Evolutionary conservation across 1,284 basidiomycete genomes (phyloP).

Genomic region (Mycena citricolor): DNA sequence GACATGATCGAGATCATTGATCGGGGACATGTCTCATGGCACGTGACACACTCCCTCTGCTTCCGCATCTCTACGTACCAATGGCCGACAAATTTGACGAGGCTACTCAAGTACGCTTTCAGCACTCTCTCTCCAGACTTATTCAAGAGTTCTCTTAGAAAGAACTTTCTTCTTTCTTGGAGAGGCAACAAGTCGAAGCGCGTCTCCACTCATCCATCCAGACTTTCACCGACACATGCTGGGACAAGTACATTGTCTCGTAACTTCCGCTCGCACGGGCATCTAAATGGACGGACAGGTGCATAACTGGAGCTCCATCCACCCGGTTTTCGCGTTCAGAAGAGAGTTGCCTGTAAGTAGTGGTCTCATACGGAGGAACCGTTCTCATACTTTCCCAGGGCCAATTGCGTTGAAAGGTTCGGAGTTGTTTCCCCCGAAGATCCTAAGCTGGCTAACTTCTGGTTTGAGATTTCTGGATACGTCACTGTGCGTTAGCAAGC

Average conservation of each 20-base stretch:
- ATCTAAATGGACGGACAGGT: slow-evolving; percentile 47
- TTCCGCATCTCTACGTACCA: too few species aligned
- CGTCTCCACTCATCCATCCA: slow-evolving; percentile 70
- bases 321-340: slow-evolving; percentile 84
- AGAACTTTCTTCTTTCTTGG: slow-evolving; percentile 83
- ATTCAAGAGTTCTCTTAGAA: slow-evolving; percentile 48
- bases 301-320: slow-evolving; percentile 83
- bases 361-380: neutral
- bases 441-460: too few species aligned
- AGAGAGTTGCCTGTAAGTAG: slow-evolving; percentile 65
- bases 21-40: too few species aligned
- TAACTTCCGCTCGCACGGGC: slow-evolving; percentile 19
- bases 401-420: slow-evolving; percentile 93
- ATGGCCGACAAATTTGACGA: slow-evolving; percentile 76
- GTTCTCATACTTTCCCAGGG: slow-evolving; percentile 19
- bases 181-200: slow-evolving; percentile 77
- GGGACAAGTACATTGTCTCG: slow-evolving; percentile 76
- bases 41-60: too few species aligned
- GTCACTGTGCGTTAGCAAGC: slow-evolving; percentile 50
- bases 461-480: slow-evolving; percentile 95
- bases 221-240: slow-evolving; percentile 74
- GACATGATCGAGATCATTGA: too few species aligned
- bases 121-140: slow-evolving; percentile 1
- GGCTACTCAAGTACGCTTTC: slow-evolving; percentile 61
- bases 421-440: too few species aligned